phyloP scores from a whole-genome alignment of 768 basidiomycete species.

The Naganishia vaughanmartiniae region DNA sequence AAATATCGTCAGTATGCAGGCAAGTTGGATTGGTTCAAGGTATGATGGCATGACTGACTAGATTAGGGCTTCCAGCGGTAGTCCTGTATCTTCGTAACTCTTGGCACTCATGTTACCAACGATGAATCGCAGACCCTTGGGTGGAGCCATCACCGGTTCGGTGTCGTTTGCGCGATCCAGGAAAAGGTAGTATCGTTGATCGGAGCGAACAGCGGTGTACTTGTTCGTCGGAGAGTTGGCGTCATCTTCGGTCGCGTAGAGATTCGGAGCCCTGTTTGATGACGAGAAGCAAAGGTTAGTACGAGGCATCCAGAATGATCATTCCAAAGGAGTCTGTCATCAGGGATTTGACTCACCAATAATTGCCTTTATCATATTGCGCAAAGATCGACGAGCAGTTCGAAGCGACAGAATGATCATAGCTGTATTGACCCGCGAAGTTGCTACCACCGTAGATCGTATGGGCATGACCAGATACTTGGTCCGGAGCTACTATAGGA shows the following conservation, averaged over 20 bases:
- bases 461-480: conserved; percentile 42
- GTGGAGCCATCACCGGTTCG: conserved; percentile 40
- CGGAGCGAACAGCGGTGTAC: conserved; percentile 8
- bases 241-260: conserved; percentile 31
- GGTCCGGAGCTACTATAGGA: conserved; percentile 44
- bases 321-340: background rate
- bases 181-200: conserved; percentile 45
- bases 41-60: conserved; percentile 17
- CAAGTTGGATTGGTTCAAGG: background rate
- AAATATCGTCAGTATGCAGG: background rate
- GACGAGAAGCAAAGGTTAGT: background rate
- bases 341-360: conserved; percentile 30
- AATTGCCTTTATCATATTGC: conserved; percentile 37
- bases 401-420: conserved; percentile 1
- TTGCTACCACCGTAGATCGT: conserved; percentile 35
- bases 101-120: conserved; percentile 43
- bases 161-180: conserved; percentile 36
- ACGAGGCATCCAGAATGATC: background rate
- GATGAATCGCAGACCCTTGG: conserved; percentile 45
- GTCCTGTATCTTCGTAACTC: conserved; percentile 28
- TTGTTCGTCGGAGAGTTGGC: conserved; percentile 20
- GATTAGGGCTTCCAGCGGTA: conserved; percentile 7
- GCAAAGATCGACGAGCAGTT: conserved; percentile 35
- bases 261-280: conserved; percentile 27
- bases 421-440: conserved; percentile 22